Conservation (phyloP, 2,329 filamentous ascomycete species). For the Exophiala alcalophila region DNA sequence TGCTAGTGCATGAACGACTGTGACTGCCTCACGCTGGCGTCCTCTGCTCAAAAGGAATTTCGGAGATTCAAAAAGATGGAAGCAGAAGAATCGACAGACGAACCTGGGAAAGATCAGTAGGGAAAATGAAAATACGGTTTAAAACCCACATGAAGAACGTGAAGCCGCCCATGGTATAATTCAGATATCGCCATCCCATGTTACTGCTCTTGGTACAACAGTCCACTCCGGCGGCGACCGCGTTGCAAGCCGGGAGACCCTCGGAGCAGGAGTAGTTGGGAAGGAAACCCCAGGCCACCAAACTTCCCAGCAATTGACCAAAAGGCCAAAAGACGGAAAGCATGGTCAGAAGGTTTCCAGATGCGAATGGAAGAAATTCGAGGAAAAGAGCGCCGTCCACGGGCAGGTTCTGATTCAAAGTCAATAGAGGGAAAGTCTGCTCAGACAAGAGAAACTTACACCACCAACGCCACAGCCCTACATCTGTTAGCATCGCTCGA, state of each 20-base stretch:
- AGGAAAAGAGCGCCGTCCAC: slow-evolving; percentile 68
- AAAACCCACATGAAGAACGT: slow-evolving; percentile 58
- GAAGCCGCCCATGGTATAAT: slow-evolving; percentile 61
- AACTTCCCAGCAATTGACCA: slow-evolving; percentile 70
- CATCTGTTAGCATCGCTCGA: slow-evolving; percentile 72
- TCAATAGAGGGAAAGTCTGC: too few relatives aligned
- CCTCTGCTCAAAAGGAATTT: slow-evolving; percentile 76
- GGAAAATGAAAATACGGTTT: too few relatives aligned
- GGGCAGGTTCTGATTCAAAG: too few relatives aligned
- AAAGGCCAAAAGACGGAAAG: slow-evolving; percentile 86
- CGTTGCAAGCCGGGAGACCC: slow-evolving; percentile 33
- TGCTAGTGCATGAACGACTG: slow-evolving; percentile 68
- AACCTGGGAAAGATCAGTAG: too few relatives aligned
- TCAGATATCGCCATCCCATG: slow-evolving; percentile 74
- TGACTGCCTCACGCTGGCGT: slow-evolving; percentile 63
- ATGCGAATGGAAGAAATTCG: slow-evolving; percentile 74
- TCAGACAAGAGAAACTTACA: too few relatives aligned
- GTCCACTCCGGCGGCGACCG: slow-evolving; percentile 21
- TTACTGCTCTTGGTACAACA: slow-evolving; percentile 54
- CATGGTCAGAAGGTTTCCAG: slow-evolving; percentile 68
- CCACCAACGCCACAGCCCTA: slow-evolving; percentile 23
- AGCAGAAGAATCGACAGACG: slow-evolving; percentile 61
- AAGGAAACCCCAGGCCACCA: slow-evolving; percentile 64
- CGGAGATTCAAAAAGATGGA: slow-evolving; percentile 70
- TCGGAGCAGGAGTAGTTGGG: slow-evolving; percentile 56